Base-by-base conservation (phyloP, 108 stramenopile species). In the Cyclotella choctawhatcheeana region DNA sequence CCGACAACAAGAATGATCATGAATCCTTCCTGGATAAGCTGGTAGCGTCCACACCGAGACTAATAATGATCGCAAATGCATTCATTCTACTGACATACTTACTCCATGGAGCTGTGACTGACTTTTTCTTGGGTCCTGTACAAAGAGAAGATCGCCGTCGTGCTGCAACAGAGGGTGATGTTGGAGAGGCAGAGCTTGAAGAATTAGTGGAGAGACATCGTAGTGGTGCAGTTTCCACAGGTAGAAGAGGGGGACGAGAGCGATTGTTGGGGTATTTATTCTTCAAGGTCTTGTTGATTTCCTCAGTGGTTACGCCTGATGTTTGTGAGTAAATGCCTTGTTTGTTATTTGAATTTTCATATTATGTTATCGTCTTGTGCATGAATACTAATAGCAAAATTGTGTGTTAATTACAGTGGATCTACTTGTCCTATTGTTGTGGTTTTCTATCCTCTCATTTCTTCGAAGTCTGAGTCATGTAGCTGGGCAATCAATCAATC, bases 201-300 rank as follows among this genome's bases (percentile, higher is more conserved):
- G 52, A 12, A 48, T 13, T 1, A 50, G 48, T 37, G 8, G 8
- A 40, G 37, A 12, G 37, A 40, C 37, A 12, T 40, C 8, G 37
- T 40, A 12, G 12, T 40, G 37, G 37, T 10, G 37, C 8, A 12
- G 37, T 6, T 40, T 6, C 6, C 12, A 12, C 12, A 12, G 37
- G 37, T 6, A 12, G 37, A 40, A 40, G 37, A 40, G 12, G 37
- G 37, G 85, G 84, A 34, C 64, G 86, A 20, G 88, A 89, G 64
- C 74, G 86, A 12, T 59, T 90, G 44, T 86, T 81, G 12, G 89
- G 89, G 8, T 90, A 82, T 64, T 58, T 90, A 37, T 64, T 93
- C 0, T 93, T 90, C 75, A 93, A 93, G 50, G 74, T 93, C n/a
- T 71, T 93, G 0, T 67, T 93, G 12, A 80, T 90, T 8, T 82